A percentile compares a stretch with the other conserved stretches of the same genome.
phyloP scores from a whole-genome alignment of 73 alveolate genomes.

The Uronychia binucleata region DNA sequence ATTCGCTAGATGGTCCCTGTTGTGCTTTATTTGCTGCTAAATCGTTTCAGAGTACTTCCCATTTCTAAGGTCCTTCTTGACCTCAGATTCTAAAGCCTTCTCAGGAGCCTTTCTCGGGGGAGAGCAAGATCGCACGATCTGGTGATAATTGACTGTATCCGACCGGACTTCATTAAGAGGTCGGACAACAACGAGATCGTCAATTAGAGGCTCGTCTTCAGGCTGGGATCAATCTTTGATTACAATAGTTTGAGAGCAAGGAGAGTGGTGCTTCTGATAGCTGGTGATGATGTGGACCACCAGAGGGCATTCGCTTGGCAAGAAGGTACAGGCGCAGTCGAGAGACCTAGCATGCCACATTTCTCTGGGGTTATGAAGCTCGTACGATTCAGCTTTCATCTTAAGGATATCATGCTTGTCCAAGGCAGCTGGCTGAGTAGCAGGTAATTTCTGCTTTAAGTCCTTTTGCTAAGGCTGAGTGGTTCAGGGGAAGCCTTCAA shows the following conservation, averaged over 20 bases:
- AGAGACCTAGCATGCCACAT: slow-evolving; percentile 71
- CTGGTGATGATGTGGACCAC: slow-evolving; percentile 34
- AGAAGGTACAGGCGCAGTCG: slow-evolving; percentile 35
- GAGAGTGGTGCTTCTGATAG: slow-evolving; percentile 52
- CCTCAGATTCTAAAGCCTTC: too few species aligned
- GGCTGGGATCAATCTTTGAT: background rate
- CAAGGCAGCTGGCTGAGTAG: background rate
- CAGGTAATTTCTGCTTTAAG: background rate
- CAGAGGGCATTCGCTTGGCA: slow-evolving; percentile 48
- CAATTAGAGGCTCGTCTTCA: slow-evolving; percentile 56
- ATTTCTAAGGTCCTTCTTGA: too few species aligned
- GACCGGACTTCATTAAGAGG: slow-evolving; percentile 55
- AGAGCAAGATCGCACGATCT: slow-evolving; percentile 8
- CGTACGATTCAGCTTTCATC: slow-evolving; percentile 6
- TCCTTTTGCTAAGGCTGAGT: background rate
- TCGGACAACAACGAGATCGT: slow-evolving; percentile 55
- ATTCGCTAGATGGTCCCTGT: too few species aligned
- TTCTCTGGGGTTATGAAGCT: slow-evolving; percentile 36
- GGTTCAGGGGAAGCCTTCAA: background rate
- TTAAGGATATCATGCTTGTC: background rate
- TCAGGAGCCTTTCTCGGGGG: slow-evolving; percentile 3
- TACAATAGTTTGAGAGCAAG: background rate
- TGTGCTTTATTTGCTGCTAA: too few species aligned
- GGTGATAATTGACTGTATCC: slow-evolving; percentile 44
- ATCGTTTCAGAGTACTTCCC: too few species aligned